Evolutionary conservation across 495 filamentous ascomycete species (phyloP).

Genomic region (Entonaema liquescens): DNA sequence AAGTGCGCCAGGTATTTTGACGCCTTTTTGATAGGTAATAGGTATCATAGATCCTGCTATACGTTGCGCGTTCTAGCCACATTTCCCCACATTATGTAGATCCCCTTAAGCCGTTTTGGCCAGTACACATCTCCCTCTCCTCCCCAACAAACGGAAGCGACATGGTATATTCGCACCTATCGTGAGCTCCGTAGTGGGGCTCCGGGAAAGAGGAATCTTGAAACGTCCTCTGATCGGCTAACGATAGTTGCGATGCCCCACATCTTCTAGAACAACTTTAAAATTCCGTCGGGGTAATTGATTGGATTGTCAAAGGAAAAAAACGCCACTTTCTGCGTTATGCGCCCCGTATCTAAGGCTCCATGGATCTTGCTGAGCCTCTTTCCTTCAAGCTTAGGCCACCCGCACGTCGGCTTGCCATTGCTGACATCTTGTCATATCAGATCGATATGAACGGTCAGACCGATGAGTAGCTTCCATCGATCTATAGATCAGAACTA

Average conservation of each 20-base stretch:
- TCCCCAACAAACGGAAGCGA: slow-evolving; percentile 34
- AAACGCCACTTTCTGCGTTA: slow-evolving; percentile 27
- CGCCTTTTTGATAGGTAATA: too few species aligned
- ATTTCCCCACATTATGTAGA: slow-evolving; percentile 24
- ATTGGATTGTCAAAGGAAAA: slow-evolving; percentile 14
- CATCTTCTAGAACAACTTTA: slow-evolving; percentile 41
- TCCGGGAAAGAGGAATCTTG: slow-evolving; percentile 26
- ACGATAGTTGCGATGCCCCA: slow-evolving; percentile 15
- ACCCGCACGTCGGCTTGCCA: too few species aligned
- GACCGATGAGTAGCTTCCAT: background rate
- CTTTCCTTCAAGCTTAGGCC: background rate
- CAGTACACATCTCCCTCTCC: background rate
- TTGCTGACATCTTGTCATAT: background rate
- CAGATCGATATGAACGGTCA: background rate
- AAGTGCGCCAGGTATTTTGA: too few species aligned
- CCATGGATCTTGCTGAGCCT: slow-evolving; percentile 20
- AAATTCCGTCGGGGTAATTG: background rate
- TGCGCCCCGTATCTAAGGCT: slow-evolving; percentile 11
- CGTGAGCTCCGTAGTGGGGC: slow-evolving; percentile 19
- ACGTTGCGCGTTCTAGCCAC: slow-evolving; percentile 2
- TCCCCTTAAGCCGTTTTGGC: background rate
- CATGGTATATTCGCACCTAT: slow-evolving; percentile 7
- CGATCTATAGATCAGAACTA: background rate
- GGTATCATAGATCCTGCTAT: background rate
- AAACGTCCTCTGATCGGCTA: slow-evolving; percentile 31